Evolutionary conservation across 1,139 yeast species (phyloP).

Genomic region (Nadsonia commutata): DNA sequence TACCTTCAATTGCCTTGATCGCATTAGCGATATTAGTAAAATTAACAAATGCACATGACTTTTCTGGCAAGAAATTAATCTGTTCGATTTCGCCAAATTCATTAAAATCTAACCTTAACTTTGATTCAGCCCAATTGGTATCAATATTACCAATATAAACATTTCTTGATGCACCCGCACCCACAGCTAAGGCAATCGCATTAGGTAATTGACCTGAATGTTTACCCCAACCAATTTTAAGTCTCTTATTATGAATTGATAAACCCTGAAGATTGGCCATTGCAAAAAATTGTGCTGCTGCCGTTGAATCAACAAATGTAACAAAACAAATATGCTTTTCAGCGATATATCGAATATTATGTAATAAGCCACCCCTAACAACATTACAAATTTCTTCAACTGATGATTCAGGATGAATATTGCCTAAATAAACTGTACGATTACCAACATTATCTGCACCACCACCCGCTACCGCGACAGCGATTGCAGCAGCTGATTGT

Average conservation of each 20-base stretch:
- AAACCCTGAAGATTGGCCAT: conserved; percentile 74
- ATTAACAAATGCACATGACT: conserved; percentile 84
- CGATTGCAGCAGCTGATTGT: conserved; percentile 61
- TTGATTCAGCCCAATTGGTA: conserved; percentile 39
- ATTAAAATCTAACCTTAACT: conserved; percentile 58
- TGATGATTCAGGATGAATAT: conserved; percentile 70
- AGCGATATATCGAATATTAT: conserved; percentile 41
- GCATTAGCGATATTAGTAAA: conserved; percentile 81
- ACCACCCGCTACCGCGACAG: conserved; percentile 62
- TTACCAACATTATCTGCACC: conserved; percentile 76
- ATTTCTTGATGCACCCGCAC: conserved; percentile 88
- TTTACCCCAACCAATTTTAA: conserved; percentile 94
- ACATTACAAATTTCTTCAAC: conserved; percentile 89
- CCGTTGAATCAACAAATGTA: conserved; percentile 79
- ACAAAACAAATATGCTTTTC: conserved; percentile 84
- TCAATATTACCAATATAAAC: conserved; percentile 69
- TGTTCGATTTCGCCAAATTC: conserved; percentile 90
- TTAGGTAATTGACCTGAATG: conserved; percentile 84
- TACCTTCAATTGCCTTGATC: conserved; percentile 64
- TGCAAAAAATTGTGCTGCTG: conserved; percentile 89
- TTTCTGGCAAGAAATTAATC: conserved; percentile 69
- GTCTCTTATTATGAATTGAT: conserved; percentile 62
- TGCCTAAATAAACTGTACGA: conserved; percentile 82
- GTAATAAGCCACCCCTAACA: conserved; percentile 84
- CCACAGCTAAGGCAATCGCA: conserved; percentile 68